Conservation (phyloP, 2,329 filamentous ascomycete species). For the Aspergillus terreus region DNA sequence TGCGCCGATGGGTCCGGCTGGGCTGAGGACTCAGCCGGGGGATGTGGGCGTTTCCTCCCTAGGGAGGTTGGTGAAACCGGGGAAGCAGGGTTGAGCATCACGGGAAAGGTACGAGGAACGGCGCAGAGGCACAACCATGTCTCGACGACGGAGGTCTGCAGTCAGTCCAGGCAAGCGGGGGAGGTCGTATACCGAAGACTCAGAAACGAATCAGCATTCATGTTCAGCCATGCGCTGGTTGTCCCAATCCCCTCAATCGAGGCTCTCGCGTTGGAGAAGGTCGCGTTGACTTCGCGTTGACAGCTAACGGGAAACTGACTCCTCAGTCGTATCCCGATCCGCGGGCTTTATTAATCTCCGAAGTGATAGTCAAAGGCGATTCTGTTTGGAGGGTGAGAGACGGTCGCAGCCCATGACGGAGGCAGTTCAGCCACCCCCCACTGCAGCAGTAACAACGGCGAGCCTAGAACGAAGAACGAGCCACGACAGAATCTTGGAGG, state of each 20-base stretch:
- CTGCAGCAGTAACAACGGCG: not conserved
- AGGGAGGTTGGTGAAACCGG: conserved; percentile 28
- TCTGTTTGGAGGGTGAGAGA: conserved; percentile 15
- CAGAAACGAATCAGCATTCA: conserved; percentile 26
- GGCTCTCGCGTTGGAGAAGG: conserved; percentile 5
- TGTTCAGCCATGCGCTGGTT: conserved; percentile 21
- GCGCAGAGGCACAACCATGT: conserved; percentile 29
- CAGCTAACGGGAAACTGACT: conserved; percentile 8
- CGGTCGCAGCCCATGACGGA: conserved; percentile 20
- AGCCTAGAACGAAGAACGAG: not conserved
- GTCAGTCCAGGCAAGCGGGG: conserved; percentile 8
- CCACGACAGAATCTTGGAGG: not conserved
- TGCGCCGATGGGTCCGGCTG: conserved; percentile 18
- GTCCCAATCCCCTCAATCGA: conserved; percentile 1
- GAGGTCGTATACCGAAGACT: conserved; percentile 12
- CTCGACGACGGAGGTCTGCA: conserved; percentile 22
- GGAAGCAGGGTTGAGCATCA: conserved; percentile 33
- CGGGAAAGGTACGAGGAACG: conserved; percentile 20
- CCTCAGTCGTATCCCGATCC: conserved; percentile 14
- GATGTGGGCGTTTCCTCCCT: conserved; percentile 36
- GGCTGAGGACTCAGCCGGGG: conserved; percentile 24
- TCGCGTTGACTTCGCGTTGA: not conserved
- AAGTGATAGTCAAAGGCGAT: conserved; percentile 14
- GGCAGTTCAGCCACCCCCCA: conserved; percentile 5
- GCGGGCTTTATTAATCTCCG: conserved; percentile 12